A percentile compares a stretch with the other conserved stretches of the same genome.
phyloP scores from a whole-genome alignment of 2,329 filamentous ascomycete species.

The Lachnellula suecica region DNA sequence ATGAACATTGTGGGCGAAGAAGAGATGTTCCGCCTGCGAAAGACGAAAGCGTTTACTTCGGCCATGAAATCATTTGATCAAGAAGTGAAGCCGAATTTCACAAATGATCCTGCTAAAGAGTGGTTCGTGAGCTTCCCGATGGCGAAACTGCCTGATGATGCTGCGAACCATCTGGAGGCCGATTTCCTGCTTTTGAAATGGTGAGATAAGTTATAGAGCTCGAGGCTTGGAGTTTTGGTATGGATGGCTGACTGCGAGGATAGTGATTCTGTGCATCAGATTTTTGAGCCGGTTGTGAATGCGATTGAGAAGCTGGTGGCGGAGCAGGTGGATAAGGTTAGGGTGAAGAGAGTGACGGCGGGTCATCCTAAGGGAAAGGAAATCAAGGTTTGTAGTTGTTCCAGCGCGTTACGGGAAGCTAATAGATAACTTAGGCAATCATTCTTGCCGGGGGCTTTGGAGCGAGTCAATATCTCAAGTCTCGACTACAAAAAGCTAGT shows the following conservation, averaged over 20 bases:
- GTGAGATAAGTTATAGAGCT: too few relatives aligned
- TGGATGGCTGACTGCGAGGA: too few relatives aligned
- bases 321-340: constrained; percentile 43
- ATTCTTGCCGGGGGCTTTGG: constrained; percentile 28
- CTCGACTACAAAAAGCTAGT: constrained; percentile 39
- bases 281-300: constrained; percentile 39
- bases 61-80: too few relatives aligned
- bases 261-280: constrained; percentile 55
- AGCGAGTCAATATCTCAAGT: constrained; percentile 30
- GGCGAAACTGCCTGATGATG: too few relatives aligned
- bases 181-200: too few relatives aligned
- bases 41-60: constrained; percentile 23
- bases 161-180: too few relatives aligned
- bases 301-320: constrained; percentile 40
- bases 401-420: too few relatives aligned
- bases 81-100: too few relatives aligned
- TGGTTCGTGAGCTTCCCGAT: too few relatives aligned
- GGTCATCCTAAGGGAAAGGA: constrained; percentile 43
- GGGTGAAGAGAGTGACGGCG: constrained; percentile 29
- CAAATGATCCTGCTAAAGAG: too few relatives aligned
- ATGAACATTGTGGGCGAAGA: constrained; percentile 27
- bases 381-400: constrained; percentile 35
- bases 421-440: constrained; percentile 27
- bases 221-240: too few relatives aligned
- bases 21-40: constrained; percentile 28